These are phyloP conservation scores for Blastosporella zonata DNA, from an alignment of 1,284 basidiomycete species.

Conservation along the genomic window DNA sequence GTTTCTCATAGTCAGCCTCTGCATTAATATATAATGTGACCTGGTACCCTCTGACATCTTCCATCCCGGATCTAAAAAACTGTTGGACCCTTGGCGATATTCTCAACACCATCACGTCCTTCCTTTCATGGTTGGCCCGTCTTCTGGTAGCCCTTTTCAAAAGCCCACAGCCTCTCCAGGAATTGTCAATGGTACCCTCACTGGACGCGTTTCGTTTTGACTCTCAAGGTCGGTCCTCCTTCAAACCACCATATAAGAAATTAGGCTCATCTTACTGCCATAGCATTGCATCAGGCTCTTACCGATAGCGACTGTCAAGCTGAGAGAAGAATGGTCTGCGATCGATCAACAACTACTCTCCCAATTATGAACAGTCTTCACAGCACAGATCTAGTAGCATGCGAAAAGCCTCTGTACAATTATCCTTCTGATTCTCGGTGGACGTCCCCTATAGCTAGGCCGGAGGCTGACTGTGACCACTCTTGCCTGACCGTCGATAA, in stretches of 20 bases:
- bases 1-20: conserved; percentile 10
- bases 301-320: background rate
- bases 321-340: background rate
- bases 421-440: conserved; percentile 11
- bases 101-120: conserved; percentile 9
- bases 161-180: conserved; percentile 4
- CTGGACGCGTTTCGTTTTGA: conserved; percentile 6
- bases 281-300: background rate
- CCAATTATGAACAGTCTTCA: background rate
- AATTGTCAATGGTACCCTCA: conserved; percentile 11
- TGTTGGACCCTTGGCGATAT: background rate
- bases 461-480: background rate
- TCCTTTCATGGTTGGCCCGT: conserved; percentile 12
- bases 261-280: background rate
- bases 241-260: background rate
- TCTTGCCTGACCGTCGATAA: background rate
- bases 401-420: conserved; percentile 6
- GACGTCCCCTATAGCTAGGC: background rate
- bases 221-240: conserved; percentile 4
- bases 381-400: background rate
- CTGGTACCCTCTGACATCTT: background rate
- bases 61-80: conserved; percentile 2
- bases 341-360: background rate
- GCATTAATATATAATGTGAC: conserved; percentile 2
- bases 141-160: conserved; percentile 7